Conservation (phyloP, 2,329 filamentous ascomycete genomes). For the Metarhizium guizhouense region DNA sequence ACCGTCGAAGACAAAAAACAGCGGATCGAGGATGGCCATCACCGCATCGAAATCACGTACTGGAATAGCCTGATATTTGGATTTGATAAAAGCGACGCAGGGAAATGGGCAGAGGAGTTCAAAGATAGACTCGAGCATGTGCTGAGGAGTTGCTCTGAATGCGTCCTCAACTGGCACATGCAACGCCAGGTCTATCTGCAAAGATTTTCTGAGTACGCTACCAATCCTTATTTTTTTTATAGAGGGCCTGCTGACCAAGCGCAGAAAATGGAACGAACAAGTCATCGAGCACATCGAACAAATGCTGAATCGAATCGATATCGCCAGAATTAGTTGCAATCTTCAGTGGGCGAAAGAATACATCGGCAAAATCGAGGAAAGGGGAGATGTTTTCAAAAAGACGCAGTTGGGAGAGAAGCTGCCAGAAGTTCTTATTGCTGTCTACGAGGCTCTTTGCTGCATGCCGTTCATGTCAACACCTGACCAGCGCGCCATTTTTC, state of each 20-base stretch:
- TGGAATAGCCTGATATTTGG: conserved; percentile 62
- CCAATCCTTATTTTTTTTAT: background rate
- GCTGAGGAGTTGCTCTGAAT: conserved; percentile 58
- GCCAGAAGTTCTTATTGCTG: conserved; percentile 59
- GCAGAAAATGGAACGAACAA: conserved; percentile 38
- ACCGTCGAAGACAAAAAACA: conserved; percentile 40
- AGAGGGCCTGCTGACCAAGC: conserved; percentile 11
- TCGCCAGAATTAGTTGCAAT: conserved; percentile 51
- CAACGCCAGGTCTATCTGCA: conserved; percentile 54
- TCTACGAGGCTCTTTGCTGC: conserved; percentile 85
- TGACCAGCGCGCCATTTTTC: conserved; percentile 52
- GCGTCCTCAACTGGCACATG: conserved; percentile 67
- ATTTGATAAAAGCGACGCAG: conserved; percentile 51
- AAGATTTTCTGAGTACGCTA: conserved; percentile 47
- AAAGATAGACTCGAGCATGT: conserved; percentile 45
- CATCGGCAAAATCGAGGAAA: conserved; percentile 41
- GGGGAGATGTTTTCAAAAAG: conserved; percentile 37
- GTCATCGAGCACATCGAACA: conserved; percentile 42
- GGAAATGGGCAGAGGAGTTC: conserved; percentile 52
- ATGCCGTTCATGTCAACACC: conserved; percentile 61
- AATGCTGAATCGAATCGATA: conserved; percentile 51
- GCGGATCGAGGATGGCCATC: conserved; percentile 44
- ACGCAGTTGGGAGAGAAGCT: conserved; percentile 37
- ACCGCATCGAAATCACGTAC: conserved; percentile 53
- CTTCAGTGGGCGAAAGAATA: conserved; percentile 46